A percentile compares a stretch with the other conserved stretches of the same genome.
These are phyloP conservation scores for Flaveria robusta DNA, from an alignment of 129 eudicot species.

Conservation along the genomic window DNA sequence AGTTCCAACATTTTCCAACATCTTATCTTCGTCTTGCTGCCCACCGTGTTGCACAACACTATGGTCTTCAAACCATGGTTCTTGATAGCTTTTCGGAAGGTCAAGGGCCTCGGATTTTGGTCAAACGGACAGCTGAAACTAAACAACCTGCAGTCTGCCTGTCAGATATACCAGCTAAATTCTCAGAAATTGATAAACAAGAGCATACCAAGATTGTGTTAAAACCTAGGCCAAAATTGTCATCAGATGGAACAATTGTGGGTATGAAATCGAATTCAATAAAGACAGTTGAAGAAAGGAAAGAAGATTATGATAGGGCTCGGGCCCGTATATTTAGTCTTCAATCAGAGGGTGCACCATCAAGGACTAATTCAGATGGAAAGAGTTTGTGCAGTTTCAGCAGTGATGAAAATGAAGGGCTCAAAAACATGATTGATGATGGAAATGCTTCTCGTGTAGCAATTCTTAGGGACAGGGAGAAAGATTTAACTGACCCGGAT, in stretches of 20 bases:
- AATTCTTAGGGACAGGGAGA: conserved; percentile 90
- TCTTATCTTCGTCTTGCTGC: conserved; percentile 98
- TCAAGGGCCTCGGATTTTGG: conserved; percentile 69
- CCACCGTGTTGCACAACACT: conserved; percentile 97
- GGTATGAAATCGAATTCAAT: conserved; percentile 55
- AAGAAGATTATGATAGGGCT: conserved; percentile 95
- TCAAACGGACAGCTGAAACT: conserved; percentile 55
- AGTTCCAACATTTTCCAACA: conserved; percentile 91
- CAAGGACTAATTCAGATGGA: conserved; percentile 1
- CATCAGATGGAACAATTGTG: conserved; percentile 47
- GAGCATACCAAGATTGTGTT: conserved; percentile 71
- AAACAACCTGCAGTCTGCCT: conserved; percentile 61
- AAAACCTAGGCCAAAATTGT: conserved; percentile 68
- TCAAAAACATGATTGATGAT: conserved; percentile 24
- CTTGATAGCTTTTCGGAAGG: conserved; percentile 66
- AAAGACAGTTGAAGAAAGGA: conserved; percentile 88
- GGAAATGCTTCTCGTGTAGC: conserved; percentile 71
- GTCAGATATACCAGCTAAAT: conserved; percentile 72
- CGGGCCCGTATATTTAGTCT: conserved; percentile 86
- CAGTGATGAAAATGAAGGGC: conserved; percentile 59
- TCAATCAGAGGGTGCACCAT: conserved; percentile 42
- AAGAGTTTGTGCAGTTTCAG: conserved; percentile 25
- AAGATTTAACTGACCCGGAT: conserved; percentile 91
- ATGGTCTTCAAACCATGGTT: conserved; percentile 76
- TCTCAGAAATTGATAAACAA: conserved; percentile 59